Evolutionary conservation across 2,329 filamentous ascomycete genomes (phyloP).

Genomic region (Corniculantispora saksenae): DNA sequence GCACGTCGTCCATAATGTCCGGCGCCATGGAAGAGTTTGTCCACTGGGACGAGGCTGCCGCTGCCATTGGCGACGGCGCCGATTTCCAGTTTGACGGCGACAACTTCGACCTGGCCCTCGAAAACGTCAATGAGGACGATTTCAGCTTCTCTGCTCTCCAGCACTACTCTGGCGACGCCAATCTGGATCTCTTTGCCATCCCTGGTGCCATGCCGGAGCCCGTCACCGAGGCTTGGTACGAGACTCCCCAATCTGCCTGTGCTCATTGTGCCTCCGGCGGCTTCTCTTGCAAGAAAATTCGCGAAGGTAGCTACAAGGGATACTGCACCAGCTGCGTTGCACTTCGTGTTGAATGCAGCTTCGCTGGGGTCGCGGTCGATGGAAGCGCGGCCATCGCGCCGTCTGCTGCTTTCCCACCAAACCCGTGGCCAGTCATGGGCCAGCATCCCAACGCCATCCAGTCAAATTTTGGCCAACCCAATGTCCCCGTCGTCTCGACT

Average conservation of each 20-base stretch:
- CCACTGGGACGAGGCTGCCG: conserved; percentile 58
- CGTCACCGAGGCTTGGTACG: conserved; percentile 25
- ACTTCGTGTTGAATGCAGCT: conserved; percentile 59
- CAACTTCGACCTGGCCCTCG: conserved; percentile 56
- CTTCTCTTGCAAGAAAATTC: conserved; percentile 61
- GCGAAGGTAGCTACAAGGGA: conserved; percentile 60
- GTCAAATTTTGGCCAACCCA: background rate
- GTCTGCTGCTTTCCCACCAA: conserved; percentile 43
- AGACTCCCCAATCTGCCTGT: conserved; percentile 51
- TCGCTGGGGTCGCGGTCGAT: conserved; percentile 41
- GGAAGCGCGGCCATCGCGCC: conserved; percentile 36
- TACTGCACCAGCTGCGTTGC: conserved; percentile 66
- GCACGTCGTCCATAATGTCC: background rate
- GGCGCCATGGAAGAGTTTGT: conserved; percentile 64
- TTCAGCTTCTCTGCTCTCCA: conserved; percentile 61
- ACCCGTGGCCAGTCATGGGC: conserved; percentile 48
- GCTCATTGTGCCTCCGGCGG: conserved; percentile 51
- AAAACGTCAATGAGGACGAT: conserved; percentile 58
- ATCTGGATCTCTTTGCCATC: conserved; percentile 33
- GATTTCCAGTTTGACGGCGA: conserved; percentile 31
- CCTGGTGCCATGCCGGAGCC: conserved; percentile 26
- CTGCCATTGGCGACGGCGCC: conserved; percentile 32
- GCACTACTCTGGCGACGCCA: conserved; percentile 51
- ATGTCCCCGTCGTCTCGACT: background rate
- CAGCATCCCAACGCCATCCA: conserved; percentile 41